Evolutionary conservation across 2,329 filamentous ascomycete genomes (phyloP).

Genomic region (Ampelomyces quisqualis): DNA sequence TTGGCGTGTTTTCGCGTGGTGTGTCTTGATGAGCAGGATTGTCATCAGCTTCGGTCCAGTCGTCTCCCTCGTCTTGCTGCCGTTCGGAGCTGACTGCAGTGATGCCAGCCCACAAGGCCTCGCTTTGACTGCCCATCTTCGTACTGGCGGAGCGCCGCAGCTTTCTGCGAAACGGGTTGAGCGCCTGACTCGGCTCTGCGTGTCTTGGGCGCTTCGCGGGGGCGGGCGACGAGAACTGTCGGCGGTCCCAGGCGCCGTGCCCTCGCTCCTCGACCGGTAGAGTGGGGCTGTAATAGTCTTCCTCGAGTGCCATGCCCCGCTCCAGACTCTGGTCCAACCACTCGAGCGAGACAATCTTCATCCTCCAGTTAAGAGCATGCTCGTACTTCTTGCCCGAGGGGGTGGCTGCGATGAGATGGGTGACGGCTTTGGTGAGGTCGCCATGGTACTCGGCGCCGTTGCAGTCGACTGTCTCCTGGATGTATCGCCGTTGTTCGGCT

Average conservation of each 20-base stretch:
- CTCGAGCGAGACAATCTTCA: conserved; percentile 75
- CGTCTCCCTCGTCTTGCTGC: conserved; percentile 29
- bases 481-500: conserved; percentile 67
- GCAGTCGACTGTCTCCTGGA: conserved; percentile 65
- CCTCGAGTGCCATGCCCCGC: conserved; percentile 88
- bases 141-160: conserved; percentile 83
- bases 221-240: conserved; percentile 44
- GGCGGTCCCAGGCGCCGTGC: conserved; percentile 67
- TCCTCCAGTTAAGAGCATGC: conserved; percentile 79
- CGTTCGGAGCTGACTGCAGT: conserved; percentile 50
- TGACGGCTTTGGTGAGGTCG: conserved; percentile 81
- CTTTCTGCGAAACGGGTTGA: conserved; percentile 65
- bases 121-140: conserved; percentile 75
- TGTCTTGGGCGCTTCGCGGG: conserved; percentile 41
- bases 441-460: conserved; percentile 84
- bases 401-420: conserved; percentile 78
- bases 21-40: conserved; percentile 23
- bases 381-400: conserved; percentile 87
- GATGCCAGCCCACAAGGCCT: conserved; percentile 89
- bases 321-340: conserved; percentile 84
- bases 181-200: conserved; percentile 27
- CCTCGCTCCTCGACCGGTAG: conserved; percentile 72
- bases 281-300: conserved; percentile 76
- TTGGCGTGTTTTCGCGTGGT: conserved; percentile 13
- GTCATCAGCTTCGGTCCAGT: conserved; percentile 39